Evolutionary conservation across 352 stramenopile genomes (phyloP).

Genomic region (Globisporangium yorkense): DNA sequence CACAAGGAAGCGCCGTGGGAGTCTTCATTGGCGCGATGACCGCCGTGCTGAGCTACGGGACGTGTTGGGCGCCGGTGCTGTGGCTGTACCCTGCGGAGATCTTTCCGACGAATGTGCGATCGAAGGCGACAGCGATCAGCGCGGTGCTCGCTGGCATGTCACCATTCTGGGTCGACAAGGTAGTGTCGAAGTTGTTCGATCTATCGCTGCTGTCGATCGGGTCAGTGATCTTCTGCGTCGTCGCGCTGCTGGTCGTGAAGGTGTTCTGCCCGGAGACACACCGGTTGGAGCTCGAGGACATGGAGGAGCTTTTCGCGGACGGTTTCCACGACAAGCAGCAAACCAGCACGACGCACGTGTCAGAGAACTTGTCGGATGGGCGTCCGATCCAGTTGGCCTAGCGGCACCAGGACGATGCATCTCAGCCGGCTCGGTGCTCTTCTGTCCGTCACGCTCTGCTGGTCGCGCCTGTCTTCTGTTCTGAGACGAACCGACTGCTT

Average conservation of each 20-base stretch:
- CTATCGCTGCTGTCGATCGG: not conserved
- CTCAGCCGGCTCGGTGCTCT: no score
- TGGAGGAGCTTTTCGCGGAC: slow-evolving; percentile 39
- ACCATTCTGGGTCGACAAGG: slow-evolving; percentile 6
- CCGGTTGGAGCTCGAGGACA: slow-evolving; percentile 48
- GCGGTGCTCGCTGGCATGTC: slow-evolving; percentile 25
- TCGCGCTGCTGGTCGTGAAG: slow-evolving; percentile 38
- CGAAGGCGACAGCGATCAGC: slow-evolving; percentile 34
- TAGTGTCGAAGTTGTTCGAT: slow-evolving; percentile 5
- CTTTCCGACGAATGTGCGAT: slow-evolving; percentile 42
- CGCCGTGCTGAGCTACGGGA: slow-evolving; percentile 36
- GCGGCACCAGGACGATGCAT: no score
- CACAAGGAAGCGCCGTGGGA: slow-evolving; percentile 24
- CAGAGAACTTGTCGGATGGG: no score
- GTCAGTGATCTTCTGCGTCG: not conserved
- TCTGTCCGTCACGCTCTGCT: no score
- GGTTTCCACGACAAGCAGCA: slow-evolving; percentile 19
- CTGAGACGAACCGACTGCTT: no score
- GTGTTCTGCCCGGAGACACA: slow-evolving; percentile 45
- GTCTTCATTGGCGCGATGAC: slow-evolving; percentile 29
- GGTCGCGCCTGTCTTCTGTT: no score
- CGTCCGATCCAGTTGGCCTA: no score
- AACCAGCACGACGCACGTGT: no score
- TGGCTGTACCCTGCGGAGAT: slow-evolving; percentile 56
- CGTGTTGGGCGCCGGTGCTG: slow-evolving; percentile 35